These are phyloP conservation scores for Exophiala sideris DNA, from an alignment of 2,329 filamentous ascomycete genomes.

Conservation along the genomic window DNA sequence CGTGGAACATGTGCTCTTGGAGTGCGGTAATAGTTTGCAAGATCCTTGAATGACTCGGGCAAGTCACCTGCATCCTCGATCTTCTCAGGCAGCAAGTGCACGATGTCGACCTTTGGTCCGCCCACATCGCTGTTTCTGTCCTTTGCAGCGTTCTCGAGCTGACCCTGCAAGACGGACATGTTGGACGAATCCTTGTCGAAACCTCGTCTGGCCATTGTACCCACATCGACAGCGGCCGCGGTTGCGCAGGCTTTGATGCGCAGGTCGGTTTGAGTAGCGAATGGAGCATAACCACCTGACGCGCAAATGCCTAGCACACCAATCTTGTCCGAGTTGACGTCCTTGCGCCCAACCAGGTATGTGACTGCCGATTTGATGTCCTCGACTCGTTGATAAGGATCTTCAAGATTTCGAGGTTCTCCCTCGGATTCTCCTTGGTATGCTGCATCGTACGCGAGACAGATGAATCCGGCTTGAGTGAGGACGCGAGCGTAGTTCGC, in stretches of 20 bases:
- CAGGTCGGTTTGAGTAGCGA: constrained; percentile 36
- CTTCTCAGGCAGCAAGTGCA: constrained; percentile 11
- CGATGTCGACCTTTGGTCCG: constrained; percentile 11
- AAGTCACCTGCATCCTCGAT: constrained; percentile 8
- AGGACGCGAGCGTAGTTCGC: constrained; percentile 34
- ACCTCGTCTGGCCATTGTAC: constrained; percentile 31
- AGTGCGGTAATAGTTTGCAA: constrained; percentile 26
- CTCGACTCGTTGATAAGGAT: constrained; percentile 37
- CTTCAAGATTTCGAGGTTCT: constrained; percentile 37
- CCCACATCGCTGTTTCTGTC: constrained; percentile 6
- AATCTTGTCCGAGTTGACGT: constrained; percentile 36
- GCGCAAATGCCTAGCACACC: constrained; percentile 41
- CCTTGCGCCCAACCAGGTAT: constrained; percentile 28
- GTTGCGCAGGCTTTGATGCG: constrained; percentile 42
- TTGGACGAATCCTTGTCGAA: constrained; percentile 15
- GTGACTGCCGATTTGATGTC: constrained; percentile 38
- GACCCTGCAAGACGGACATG: constrained; percentile 3
- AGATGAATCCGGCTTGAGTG: constrained; percentile 33
- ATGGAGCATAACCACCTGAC: constrained; percentile 35
- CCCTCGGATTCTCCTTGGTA: constrained; percentile 40
- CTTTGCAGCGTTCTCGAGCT: constrained; percentile 6
- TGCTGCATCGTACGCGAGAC: constrained; percentile 38
- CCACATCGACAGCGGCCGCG: constrained; percentile 33
- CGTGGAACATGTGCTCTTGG: constrained; percentile 22
- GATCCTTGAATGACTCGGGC: constrained; percentile 21